phyloP scores from a whole-genome alignment of 225 moss, liverwort and hornwort species.

The Physcomitrium patens region DNA sequence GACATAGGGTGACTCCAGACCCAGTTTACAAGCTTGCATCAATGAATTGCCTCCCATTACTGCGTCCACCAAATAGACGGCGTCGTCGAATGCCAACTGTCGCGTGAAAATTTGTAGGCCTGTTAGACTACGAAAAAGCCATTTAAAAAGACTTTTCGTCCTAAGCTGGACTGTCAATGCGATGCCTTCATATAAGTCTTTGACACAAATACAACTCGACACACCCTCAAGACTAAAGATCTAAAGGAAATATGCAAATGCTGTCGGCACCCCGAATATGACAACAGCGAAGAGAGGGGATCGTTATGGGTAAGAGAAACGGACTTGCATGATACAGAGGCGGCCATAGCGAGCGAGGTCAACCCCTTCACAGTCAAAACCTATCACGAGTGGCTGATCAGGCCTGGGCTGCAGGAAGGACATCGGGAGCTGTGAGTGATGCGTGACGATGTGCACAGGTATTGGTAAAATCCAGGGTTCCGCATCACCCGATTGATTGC shows the following conservation, averaged over 20 bases:
- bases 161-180: neutral
- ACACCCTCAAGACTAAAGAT: too few relatives aligned
- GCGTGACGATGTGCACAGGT: conserved; percentile 66
- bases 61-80: conserved; percentile 77
- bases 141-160: neutral
- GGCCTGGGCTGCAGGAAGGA: conserved; percentile 65
- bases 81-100: conserved; percentile 75
- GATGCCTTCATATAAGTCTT: neutral
- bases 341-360: conserved; percentile 76
- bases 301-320: neutral
- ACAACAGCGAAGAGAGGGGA: neutral
- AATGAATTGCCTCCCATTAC: conserved; percentile 67
- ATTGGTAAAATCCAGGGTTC: conserved; percentile 49
- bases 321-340: conserved; percentile 88
- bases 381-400: conserved; percentile 53
- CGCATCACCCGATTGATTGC: conserved; percentile 37
- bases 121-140: conserved; percentile 16
- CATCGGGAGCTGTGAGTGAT: conserved; percentile 56
- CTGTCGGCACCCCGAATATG: neutral
- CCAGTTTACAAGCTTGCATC: conserved; percentile 80
- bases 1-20: conserved; percentile 67
- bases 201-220: too few relatives aligned
- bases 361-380: conserved; percentile 87
- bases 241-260: too few relatives aligned
- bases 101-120: conserved; percentile 12